Base-by-base conservation (phyloP, 2,329 filamentous ascomycete species). In the Fusarium sp. region DNA sequence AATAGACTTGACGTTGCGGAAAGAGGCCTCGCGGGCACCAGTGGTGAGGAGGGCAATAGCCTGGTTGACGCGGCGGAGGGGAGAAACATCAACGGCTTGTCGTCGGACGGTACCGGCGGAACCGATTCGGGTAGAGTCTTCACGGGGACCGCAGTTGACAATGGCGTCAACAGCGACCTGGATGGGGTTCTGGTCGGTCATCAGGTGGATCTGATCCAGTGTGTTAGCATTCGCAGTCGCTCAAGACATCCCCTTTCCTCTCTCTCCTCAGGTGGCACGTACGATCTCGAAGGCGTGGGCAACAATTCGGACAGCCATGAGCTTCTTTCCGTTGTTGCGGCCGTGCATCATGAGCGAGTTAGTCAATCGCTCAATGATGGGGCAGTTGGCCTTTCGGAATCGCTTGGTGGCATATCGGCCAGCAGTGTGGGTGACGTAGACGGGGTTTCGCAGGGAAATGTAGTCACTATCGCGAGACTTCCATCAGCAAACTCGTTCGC, bases 321-420 rank as follows among this genome's bases (percentile, higher is more conserved):
- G 93, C 94, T 99, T 99, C 94, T 99, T 99, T 89, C 96, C 96
- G 94, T 98, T 99, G 94, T 99, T 99, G 89, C 96, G 96, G 88
- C 96, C 96, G 93, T 99, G 98, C 96, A 98, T 98, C 97, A 99
- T 99, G 86, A 99, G 93, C 72, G 96, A 98, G 94, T 99, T 99
- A 91, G 96, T 99, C 82, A 99, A 93, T 87, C 96, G 96, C 94
- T 99, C 96, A 85, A 99, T 98, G 93, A 99, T 98, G 83, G 96
- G 96, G 94, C 96, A 99, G 92, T 98, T 97, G 86, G 97, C 96
- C 93, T 99, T 99, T 91, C 96, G 94, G 94, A 99, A 99, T 85
- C 97, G 93, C 95, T 99, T 99, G 89, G 93, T 92, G 85, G 96
- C 96, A 92, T 98, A 99, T 86, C 95, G 94, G 86, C 96, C 96